Evolutionary conservation across 208 protist genomes (phyloP).

Genomic region (Trypanosoma avium): DNA sequence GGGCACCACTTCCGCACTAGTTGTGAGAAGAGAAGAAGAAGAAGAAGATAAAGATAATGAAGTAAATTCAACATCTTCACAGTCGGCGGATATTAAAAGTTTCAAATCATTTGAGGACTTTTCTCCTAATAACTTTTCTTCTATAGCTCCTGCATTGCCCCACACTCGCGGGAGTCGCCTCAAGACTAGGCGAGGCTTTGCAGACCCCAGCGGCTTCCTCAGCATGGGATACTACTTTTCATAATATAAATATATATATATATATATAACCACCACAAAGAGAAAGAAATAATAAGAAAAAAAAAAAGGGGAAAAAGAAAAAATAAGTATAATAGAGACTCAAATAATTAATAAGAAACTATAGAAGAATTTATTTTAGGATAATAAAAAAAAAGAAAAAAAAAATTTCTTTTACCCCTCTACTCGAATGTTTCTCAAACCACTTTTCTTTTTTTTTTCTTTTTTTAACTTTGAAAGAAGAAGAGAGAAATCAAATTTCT

Average conservation of each 20-base stretch:
- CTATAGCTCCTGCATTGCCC: background rate
- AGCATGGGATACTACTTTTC: conserved; percentile 23
- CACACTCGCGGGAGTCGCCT: background rate
- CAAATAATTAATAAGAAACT: no score
- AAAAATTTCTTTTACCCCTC: no score
- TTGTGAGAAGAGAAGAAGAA: conserved; percentile 16
- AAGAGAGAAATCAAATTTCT: no score
- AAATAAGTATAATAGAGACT: conserved; percentile 3
- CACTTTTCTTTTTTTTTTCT: background rate
- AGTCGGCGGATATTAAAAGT: conserved; percentile 19
- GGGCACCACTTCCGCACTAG: conserved; percentile 19
- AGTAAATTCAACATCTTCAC: background rate
- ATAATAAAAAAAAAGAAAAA: no score
- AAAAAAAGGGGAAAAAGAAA: background rate
- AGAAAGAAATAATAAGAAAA: background rate
- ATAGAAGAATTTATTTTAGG: no score
- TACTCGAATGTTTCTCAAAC: no score
- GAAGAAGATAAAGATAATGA: no score
- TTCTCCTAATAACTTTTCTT: no score
- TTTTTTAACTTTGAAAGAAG: no score
- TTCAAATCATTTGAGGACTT: conserved; percentile 20
- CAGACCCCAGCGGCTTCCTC: conserved; percentile 23
- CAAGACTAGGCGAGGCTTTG: conserved; percentile 15
- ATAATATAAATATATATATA: conserved; percentile 3
- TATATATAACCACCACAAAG: background rate